These are phyloP conservation scores for Saturnispora halmiae DNA, from an alignment of 805 yeast species.

Conservation along the genomic window DNA sequence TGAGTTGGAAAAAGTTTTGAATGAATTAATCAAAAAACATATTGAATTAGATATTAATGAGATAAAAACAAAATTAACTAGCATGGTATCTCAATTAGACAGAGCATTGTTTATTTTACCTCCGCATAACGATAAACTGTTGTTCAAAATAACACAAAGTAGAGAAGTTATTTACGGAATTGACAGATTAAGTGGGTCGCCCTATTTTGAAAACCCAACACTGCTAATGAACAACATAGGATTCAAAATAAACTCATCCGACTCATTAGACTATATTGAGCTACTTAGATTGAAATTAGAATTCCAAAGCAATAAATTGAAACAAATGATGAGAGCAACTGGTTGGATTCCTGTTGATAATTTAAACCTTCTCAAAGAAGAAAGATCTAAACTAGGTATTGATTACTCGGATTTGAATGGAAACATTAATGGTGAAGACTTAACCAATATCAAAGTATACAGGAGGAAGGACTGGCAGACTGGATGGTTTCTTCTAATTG, in stretches of 20 bases:
- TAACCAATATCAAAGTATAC: slow-evolving; percentile 29
- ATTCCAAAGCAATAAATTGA: slow-evolving; percentile 30
- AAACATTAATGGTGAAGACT: slow-evolving; percentile 15
- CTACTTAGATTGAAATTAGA: slow-evolving; percentile 44
- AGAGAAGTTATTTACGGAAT: slow-evolving; percentile 26
- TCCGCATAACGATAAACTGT: slow-evolving; percentile 20
- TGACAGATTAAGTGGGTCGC: slow-evolving; percentile 32
- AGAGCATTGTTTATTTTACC: slow-evolving; percentile 22
- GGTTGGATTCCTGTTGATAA: slow-evolving; percentile 61
- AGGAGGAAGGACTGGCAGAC: slow-evolving; percentile 47
- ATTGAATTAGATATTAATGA: slow-evolving; percentile 28
- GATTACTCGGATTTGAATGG: slow-evolving; percentile 24
- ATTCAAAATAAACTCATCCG: slow-evolving; percentile 25
- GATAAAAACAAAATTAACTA: slow-evolving; percentile 26
- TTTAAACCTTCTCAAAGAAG: slow-evolving; percentile 41
- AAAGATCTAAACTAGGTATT: slow-evolving; percentile 34
- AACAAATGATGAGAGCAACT: slow-evolving; percentile 43
- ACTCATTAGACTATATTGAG: slow-evolving; percentile 23
- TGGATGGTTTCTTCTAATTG: slow-evolving; percentile 43
- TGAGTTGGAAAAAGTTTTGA: slow-evolving; percentile 32
- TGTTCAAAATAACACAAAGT: slow-evolving; percentile 23
- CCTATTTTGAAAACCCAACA: slow-evolving; percentile 38
- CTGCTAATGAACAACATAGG: slow-evolving; percentile 30
- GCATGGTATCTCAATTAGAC: slow-evolving; percentile 24
- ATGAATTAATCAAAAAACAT: slow-evolving; percentile 34